A percentile compares a stretch with the other conserved stretches of the same genome.
Evolutionary conservation across 176 grass and related monocot species (phyloP).

Genomic region (Stipa capillata): DNA sequence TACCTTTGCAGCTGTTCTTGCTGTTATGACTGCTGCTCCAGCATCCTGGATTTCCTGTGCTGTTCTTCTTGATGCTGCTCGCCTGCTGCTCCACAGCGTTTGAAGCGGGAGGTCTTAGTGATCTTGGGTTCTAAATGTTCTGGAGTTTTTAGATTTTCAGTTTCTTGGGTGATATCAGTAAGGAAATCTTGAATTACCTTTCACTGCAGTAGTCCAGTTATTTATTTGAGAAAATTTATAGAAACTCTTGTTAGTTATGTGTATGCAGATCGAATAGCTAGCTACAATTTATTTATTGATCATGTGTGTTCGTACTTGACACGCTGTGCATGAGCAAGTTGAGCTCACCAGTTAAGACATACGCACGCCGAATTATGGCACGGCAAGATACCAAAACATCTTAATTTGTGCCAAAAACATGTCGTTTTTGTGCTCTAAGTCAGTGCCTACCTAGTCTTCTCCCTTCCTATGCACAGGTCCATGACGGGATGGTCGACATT

Average conservation of each 20-base stretch:
- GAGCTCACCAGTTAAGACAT: background rate
- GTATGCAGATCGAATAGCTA: background rate
- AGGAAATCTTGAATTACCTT: background rate
- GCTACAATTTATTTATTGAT: background rate
- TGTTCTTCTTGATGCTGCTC: conserved; percentile 31
- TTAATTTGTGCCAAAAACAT: background rate
- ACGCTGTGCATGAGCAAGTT: background rate
- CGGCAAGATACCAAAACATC: background rate
- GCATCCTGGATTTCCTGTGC: conserved; percentile 59
- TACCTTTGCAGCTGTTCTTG: conserved; percentile 51
- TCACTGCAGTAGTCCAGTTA: background rate
- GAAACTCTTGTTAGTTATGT: background rate
- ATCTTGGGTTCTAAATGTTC: background rate
- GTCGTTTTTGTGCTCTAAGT: background rate
- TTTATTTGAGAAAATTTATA: background rate
- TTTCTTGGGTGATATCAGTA: background rate
- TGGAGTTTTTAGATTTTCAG: background rate
- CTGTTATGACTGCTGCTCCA: conserved; percentile 61
- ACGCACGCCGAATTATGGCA: background rate
- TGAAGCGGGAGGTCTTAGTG: background rate
- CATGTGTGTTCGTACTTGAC: background rate
- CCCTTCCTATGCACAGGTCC: background rate
- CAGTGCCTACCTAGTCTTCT: background rate
- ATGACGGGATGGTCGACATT: background rate
- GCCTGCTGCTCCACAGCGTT: background rate